Base-by-base conservation (phyloP, 352 stramenopile species). In the Thalassiosira livingstoniorum region DNA sequence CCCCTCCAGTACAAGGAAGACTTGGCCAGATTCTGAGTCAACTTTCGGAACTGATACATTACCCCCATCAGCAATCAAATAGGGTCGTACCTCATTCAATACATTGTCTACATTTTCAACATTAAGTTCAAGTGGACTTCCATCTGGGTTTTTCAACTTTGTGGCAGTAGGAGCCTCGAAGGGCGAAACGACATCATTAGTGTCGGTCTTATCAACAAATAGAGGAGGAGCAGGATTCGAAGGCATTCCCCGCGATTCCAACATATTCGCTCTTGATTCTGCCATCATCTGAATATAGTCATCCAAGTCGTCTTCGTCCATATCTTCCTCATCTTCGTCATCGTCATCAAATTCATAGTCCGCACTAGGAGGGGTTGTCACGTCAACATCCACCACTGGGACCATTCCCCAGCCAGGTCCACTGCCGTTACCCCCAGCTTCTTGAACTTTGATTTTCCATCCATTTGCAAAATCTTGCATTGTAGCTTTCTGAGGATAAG, bases 41-140 rank as follows among this genome's bases (percentile, higher is more conserved):
- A 95, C 89, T 66, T 79, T 89, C 21, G 81, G 70, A n/a, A 86
- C 57, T 2, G 67, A 73, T 25, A 92, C 85, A 37, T 85, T 85
- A 0, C 78, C 78, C 42, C 94, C 94, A 80, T 97, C 94, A 31
- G 89, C 80, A 75, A 97, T 94, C 18, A 97, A 74, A 83, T 95
- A 96, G 2, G 94, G 94, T 64, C 94, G 88, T 25, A 97, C 91
- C 83, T 96, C 90, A 37, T 97, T 91, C 4, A 97, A 69, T 4
- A 96, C 92, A 62, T 89, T 87, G 80, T 96, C 92, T 34, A 96
- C 94, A 75, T 90, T 94, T 73, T 95, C 89, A 25, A 82, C 73
- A 4, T 66, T 95, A 47, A 96, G 94, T 54, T 86, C 75, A 29
- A 95, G 66, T 39, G 76, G 70, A 23, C 42, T 4, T 60, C 60